These are phyloP conservation scores for Rhodocollybia butyracea DNA, from an alignment of 768 basidiomycete species.

Conservation along the genomic window DNA sequence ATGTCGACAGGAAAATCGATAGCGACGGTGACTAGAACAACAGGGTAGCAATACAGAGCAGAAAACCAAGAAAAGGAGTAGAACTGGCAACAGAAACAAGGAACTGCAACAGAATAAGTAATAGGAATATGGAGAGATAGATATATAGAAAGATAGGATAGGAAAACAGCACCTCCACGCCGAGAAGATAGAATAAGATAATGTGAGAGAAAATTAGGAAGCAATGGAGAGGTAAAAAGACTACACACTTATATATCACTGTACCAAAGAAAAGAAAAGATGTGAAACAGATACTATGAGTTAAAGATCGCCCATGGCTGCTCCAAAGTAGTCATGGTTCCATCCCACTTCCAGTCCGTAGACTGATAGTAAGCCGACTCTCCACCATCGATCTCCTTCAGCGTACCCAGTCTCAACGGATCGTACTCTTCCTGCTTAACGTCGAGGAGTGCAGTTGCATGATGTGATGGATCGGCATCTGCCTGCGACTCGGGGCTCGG, in stretches of 20 bases:
- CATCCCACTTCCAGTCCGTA: slow-evolving; percentile 72
- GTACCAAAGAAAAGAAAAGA: slow-evolving; percentile 15
- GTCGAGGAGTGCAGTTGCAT: slow-evolving; percentile 39
- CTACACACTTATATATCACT: slow-evolving; percentile 4
- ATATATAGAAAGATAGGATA: slow-evolving; percentile 27
- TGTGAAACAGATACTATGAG: slow-evolving; percentile 42
- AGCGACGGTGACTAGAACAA: slow-evolving; percentile 64
- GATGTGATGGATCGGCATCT: slow-evolving; percentile 52
- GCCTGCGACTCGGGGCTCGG: slow-evolving; percentile 74
- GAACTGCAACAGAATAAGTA: slow-evolving; percentile 23
- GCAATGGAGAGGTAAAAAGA: slow-evolving; percentile 18
- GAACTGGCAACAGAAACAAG: slow-evolving; percentile 33
- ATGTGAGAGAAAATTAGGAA: slow-evolving; percentile 16
- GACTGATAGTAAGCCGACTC: slow-evolving; percentile 66
- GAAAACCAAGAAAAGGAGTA: slow-evolving; percentile 25
- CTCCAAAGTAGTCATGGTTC: slow-evolving; percentile 59
- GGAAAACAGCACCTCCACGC: slow-evolving; percentile 36
- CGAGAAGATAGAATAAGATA: slow-evolving; percentile 33
- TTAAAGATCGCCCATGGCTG: slow-evolving; percentile 73
- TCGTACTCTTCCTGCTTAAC: slow-evolving; percentile 56
- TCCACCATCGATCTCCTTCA: slow-evolving; percentile 74
- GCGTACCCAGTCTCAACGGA: slow-evolving; percentile 53
- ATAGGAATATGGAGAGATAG: slow-evolving; percentile 8
- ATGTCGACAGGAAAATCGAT: slow-evolving; percentile 42
- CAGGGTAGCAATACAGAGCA: slow-evolving; percentile 54